These are phyloP conservation scores for Solanum piurae DNA, from an alignment of 257 asterid species.

Conservation along the genomic window DNA sequence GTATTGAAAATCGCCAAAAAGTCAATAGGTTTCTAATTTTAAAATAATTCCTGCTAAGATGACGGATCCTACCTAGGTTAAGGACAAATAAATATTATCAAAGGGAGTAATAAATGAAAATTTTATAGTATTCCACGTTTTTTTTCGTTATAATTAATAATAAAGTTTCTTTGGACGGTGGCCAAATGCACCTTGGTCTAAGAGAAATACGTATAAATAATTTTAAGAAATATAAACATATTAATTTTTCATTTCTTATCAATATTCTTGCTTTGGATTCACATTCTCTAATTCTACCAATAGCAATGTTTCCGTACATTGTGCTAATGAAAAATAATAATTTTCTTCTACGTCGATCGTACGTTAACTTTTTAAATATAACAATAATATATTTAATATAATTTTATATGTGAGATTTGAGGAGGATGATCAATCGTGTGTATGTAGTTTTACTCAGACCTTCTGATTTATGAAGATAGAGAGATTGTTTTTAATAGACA, in stretches of 20 bases:
- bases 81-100: background rate
- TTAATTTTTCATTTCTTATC: background rate
- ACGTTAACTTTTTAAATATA: background rate
- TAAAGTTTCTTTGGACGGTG: background rate
- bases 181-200: background rate
- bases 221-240: too few relatives aligned
- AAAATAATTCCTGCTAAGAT: too few relatives aligned
- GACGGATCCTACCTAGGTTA: too few relatives aligned
- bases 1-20: too few relatives aligned
- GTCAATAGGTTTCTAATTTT: too few relatives aligned
- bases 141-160: too few relatives aligned
- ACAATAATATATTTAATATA: too few relatives aligned
- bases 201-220: background rate
- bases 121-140: background rate
- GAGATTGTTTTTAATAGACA: too few relatives aligned
- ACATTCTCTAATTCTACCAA: too few relatives aligned
- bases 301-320: background rate
- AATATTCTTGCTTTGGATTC: too few relatives aligned
- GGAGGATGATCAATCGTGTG: background rate
- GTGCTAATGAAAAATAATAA: too few relatives aligned
- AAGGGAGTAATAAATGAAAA: background rate
- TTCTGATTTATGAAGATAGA: background rate
- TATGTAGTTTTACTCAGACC: accelerated
- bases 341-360: too few relatives aligned
- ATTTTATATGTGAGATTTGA: background rate